A percentile compares a stretch with the other conserved stretches of the same genome.
phyloP scores from a whole-genome alignment of 1,284 basidiomycete genomes.

The Trametes hirsuta region DNA sequence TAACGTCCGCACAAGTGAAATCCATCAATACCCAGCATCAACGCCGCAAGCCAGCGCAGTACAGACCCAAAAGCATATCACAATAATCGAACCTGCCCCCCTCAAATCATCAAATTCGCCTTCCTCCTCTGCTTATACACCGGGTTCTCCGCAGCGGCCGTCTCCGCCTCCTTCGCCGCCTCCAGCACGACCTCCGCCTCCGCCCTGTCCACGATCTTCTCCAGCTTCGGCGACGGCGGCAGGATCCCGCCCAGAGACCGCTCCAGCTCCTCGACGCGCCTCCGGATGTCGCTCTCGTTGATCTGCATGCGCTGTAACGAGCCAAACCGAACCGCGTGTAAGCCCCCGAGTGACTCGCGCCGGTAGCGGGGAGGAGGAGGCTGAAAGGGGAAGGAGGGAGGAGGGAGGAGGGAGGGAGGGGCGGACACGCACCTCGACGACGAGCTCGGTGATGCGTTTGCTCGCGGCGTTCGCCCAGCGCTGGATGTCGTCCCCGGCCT shows the following conservation, averaged over 20 bases:
- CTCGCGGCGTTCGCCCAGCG: slow-evolving; percentile 12
- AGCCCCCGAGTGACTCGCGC: no score
- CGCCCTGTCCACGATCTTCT: slow-evolving; percentile 4
- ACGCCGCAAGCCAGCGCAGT: no score
- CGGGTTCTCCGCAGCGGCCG: neutral
- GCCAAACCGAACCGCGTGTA: no score
- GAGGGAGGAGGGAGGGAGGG: neutral
- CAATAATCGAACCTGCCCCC: no score
- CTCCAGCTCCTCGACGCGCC: slow-evolving; percentile 7
- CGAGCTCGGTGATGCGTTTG: slow-evolving; percentile 2
- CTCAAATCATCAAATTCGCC: slow-evolving; percentile 1
- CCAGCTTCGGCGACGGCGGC: slow-evolving; percentile 3
- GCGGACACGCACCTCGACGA: slow-evolving; percentile 3
- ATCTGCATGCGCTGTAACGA: slow-evolving; percentile 5
- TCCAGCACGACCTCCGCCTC: slow-evolving; percentile 5
- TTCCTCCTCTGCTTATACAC: slow-evolving; percentile 1
- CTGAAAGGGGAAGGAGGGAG: neutral
- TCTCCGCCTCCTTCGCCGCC: neutral
- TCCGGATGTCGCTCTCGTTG: slow-evolving; percentile 10
- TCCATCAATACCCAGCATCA: no score
- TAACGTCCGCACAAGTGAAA: no score
- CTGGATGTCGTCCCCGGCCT: slow-evolving; percentile 6
- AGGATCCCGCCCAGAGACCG: slow-evolving; percentile 6
- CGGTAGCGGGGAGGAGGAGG: no score
- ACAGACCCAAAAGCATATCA: no score